Base-by-base conservation (phyloP, 2,329 filamentous ascomycete species). In the Epichloe glyceriae region DNA sequence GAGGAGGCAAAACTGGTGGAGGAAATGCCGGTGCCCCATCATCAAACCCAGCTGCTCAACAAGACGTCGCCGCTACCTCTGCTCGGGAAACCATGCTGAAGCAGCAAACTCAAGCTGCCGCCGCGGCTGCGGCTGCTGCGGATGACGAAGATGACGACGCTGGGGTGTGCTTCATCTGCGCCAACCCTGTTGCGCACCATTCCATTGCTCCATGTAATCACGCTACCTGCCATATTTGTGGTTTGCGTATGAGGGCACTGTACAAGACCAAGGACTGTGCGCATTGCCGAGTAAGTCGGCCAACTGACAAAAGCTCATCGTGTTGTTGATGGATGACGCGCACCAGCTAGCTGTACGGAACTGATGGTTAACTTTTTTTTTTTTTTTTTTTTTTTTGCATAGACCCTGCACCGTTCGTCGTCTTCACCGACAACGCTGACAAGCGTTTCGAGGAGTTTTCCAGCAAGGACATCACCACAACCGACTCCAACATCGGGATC, bases 241-340 rank as follows among this genome's bases (percentile, higher is more conserved):
- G 89, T 10, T 71, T 98, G 58, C 80, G 93, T 53, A 80, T 97
- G 79, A 80, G 93, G 59, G 93, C 91, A 1, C 72, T 98, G 43
- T 98, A 97, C 70, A 97, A 96, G 73, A 94, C 83, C 53, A 95
- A 95, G 67, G 86, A 90, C 56, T 98, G 93, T 68, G 86, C 90
- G n/a, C 90, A 97, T 67, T 98, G 93, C 65, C 78, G 93, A 62
- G 87, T 90, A 75, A 59, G 84, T 73, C 12, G 14, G 5, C 14
- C 40, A 17, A 20, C 39, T 4, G 10, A 22, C 8, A 7, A 26
- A 47, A 3, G 4, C 19, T 47, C 3, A 15, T 33, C 26, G 8
- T 33, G 22, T 44, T 44, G 6, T 44, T 14, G 2, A 15, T 33
- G 3, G 8, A 30, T 30, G 26, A 30, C 8, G 8, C 26, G 26